Percentiles rank a stretch among this genome's conserved stretches.
These are phyloP conservation scores for Ogataea pini DNA, from an alignment of 805 yeast species.

Conservation along the genomic window DNA sequence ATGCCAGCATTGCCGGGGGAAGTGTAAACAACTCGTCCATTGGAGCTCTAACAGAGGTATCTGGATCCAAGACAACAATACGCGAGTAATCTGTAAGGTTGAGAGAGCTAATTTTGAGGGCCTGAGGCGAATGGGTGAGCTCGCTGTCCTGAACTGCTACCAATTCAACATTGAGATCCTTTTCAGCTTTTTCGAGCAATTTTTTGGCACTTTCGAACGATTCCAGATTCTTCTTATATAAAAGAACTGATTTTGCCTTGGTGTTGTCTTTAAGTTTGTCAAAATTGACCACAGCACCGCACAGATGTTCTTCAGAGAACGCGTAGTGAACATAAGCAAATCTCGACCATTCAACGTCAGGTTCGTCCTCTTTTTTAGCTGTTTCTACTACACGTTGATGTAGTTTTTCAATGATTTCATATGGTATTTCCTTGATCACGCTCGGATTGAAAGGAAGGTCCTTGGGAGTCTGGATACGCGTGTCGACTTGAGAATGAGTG, in stretches of 20 bases:
- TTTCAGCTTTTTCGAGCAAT: slow-evolving; percentile 9
- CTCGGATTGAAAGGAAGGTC: slow-evolving; percentile 17
- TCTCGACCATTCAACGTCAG: slow-evolving; percentile 39
- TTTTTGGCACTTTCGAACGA: slow-evolving; percentile 5
- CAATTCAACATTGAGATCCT: slow-evolving; percentile 30
- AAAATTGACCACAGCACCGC: slow-evolving; percentile 53
- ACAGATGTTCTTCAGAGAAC: slow-evolving; percentile 50
- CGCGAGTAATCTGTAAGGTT: slow-evolving; percentile 50
- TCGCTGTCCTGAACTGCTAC: slow-evolving; percentile 29
- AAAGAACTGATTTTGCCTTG: slow-evolving; percentile 48
- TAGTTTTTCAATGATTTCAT: slow-evolving; percentile 22
- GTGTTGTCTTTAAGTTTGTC: slow-evolving; percentile 37
- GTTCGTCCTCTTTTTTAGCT: background rate
- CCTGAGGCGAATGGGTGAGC: slow-evolving; percentile 49
- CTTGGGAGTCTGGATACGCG: background rate
- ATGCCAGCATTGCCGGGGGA: slow-evolving; percentile 48
- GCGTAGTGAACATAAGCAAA: slow-evolving; percentile 65
- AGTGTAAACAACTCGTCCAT: slow-evolving; percentile 54
- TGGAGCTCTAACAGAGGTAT: slow-evolving; percentile 42
- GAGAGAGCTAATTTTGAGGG: slow-evolving; percentile 57
- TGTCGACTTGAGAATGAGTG: background rate
- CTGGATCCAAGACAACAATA: slow-evolving; percentile 59
- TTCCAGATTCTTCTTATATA: slow-evolving; percentile 34
- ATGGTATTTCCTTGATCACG: slow-evolving; percentile 21
- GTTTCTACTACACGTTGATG: slow-evolving; percentile 6